Conservation (phyloP, 768 basidiomycete species). For the Lyophyllum semitale region DNA sequence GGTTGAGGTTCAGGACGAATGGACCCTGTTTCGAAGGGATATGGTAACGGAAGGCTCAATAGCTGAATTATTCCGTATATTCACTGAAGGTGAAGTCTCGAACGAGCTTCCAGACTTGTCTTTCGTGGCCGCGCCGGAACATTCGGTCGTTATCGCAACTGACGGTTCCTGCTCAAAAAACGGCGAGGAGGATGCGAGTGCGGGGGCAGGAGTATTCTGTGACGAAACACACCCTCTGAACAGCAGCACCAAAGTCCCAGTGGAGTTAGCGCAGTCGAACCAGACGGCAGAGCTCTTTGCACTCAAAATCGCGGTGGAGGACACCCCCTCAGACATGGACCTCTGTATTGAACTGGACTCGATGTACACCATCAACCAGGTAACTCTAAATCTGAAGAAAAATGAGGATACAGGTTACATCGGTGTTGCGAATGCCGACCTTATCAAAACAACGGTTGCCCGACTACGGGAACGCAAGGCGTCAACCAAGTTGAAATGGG, state of each 20-base stretch:
- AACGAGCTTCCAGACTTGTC: background rate
- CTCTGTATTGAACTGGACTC: background rate
- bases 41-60: background rate
- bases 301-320: background rate
- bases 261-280: background rate
- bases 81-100: background rate
- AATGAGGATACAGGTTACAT: constrained; percentile 1
- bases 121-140: background rate
- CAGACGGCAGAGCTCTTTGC: background rate
- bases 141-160: background rate
- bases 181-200: background rate
- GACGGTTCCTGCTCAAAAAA: background rate
- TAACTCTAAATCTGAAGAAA: background rate
- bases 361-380: background rate
- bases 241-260: background rate
- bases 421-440: background rate
- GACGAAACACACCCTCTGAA: background rate
- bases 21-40: background rate
- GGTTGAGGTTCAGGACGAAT: background rate
- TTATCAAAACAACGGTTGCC: background rate
- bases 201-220: constrained; percentile 4
- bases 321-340: background rate
- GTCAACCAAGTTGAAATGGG: background rate
- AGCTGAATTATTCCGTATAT: background rate
- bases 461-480: background rate